Percentiles rank a stretch among this genome's conserved stretches.
These are phyloP conservation scores for thale cress (Arabidopsis thaliana) DNA, from an alignment of 345 rosid species.

Conservation along the genomic window DNA sequence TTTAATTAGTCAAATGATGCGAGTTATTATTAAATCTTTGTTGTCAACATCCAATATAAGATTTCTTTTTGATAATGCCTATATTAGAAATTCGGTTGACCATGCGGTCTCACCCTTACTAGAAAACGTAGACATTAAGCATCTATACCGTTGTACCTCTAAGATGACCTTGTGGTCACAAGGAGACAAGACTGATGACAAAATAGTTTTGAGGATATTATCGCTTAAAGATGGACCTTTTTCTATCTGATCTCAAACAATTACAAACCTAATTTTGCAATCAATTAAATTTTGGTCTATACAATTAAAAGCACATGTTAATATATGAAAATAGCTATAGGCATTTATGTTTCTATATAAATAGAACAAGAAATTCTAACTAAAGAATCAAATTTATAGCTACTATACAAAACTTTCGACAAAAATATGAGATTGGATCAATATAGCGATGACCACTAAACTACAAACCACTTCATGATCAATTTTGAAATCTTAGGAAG, in stretches of 20 bases:
- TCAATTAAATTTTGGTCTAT: neutral
- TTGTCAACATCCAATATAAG: slow-evolving; percentile 29
- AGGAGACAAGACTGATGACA: slow-evolving; percentile 32
- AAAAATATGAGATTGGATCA: neutral
- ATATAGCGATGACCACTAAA: neutral
- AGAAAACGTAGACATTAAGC: slow-evolving; percentile 31
- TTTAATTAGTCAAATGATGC: neutral
- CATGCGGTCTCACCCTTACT: slow-evolving; percentile 19
- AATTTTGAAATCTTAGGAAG: neutral
- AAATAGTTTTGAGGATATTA: slow-evolving; percentile 29
- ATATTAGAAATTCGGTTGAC: slow-evolving; percentile 34
- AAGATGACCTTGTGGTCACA: slow-evolving; percentile 41
- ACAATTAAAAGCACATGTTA: neutral
- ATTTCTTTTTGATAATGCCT: neutral
- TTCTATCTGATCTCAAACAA: slow-evolving; percentile 8
- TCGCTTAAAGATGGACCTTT: slow-evolving; percentile 9
- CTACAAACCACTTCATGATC: neutral
- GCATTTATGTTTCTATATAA: slow-evolving; percentile 2
- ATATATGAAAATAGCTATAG: neutral
- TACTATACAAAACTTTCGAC: neutral
- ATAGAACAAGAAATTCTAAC: neutral
- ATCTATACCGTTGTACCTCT: slow-evolving; percentile 24
- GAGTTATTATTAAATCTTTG: neutral
- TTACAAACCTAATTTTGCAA: slow-evolving; percentile 14
- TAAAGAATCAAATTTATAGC: neutral